Evolutionary conservation across 192 early-diverging fungal species (phyloP).

Genomic region (Linnemannia hyalina): DNA sequence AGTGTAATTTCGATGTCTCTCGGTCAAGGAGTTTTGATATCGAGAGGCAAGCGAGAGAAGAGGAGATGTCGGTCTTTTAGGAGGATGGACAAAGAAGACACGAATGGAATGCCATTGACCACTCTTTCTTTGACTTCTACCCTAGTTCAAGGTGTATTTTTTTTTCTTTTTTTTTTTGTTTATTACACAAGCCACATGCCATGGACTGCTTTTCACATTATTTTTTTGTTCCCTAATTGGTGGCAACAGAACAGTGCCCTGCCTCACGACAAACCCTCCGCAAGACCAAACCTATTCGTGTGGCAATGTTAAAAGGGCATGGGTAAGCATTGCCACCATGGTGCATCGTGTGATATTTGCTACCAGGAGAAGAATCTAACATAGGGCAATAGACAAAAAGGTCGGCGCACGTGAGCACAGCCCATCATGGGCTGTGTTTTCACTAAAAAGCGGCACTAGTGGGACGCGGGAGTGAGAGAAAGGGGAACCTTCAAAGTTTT

Average conservation of each 20-base stretch:
- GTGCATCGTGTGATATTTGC: no score
- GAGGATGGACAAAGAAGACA: background rate
- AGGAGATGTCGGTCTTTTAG: slow-evolving; percentile 2
- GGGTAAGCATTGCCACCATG: no score
- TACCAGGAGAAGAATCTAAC: background rate
- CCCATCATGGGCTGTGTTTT: background rate
- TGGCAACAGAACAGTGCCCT: background rate
- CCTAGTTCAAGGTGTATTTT: background rate
- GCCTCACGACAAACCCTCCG: no score
- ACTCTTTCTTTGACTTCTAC: background rate
- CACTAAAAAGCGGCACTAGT: background rate
- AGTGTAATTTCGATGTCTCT: background rate
- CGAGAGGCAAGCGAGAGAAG: background rate
- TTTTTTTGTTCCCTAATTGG: background rate
- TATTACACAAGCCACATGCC: background rate
- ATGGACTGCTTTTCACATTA: background rate
- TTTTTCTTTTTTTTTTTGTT: slow-evolving; percentile 2
- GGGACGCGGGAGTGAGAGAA: background rate
- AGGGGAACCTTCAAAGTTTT: background rate
- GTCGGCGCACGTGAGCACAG: background rate
- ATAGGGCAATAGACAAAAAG: background rate
- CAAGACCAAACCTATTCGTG: no score
- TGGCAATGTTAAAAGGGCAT: no score
- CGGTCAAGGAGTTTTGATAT: background rate
- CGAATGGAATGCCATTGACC: background rate